Evolutionary conservation across 768 basidiomycete genomes (phyloP).

Genomic region (Leucocoprinus sp.): DNA sequence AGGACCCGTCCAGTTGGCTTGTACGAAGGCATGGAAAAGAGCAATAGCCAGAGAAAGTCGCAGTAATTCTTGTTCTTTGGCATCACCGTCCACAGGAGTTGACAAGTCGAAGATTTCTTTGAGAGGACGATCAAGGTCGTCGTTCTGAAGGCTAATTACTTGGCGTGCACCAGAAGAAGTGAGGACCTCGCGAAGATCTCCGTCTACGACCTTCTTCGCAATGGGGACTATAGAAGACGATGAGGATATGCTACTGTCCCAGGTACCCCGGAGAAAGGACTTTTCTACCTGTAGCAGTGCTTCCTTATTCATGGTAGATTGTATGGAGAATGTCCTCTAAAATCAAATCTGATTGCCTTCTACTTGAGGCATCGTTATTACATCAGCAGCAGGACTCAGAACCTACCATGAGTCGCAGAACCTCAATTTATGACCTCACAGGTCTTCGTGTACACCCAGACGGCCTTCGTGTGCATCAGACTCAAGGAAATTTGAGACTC

Average conservation of each 20-base stretch:
- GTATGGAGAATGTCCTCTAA: neutral
- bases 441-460: conserved; percentile 59
- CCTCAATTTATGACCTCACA: conserved; percentile 58
- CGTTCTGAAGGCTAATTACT: conserved; percentile 26
- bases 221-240: conserved; percentile 23
- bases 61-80: conserved; percentile 41
- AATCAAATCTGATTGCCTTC: neutral
- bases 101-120: conserved; percentile 29
- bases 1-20: conserved; percentile 96
- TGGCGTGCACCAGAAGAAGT: conserved; percentile 35
- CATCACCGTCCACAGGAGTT: conserved; percentile 18
- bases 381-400: neutral
- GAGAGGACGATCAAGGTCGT: conserved; percentile 23
- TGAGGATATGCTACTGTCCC: conserved; percentile 23
- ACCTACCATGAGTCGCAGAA: too few relatives aligned
- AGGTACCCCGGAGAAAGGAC: conserved; percentile 46
- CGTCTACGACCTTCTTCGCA: conserved; percentile 50
- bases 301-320: conserved; percentile 10
- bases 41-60: conserved; percentile 66
- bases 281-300: conserved; percentile 36
- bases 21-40: conserved; percentile 83
- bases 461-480: conserved; percentile 49
- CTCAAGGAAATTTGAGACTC: conserved; percentile 24
- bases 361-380: too few relatives aligned
- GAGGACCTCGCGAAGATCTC: conserved; percentile 47